Evolutionary conservation across 2,329 filamentous ascomycete species (phyloP).

Genomic region (Epichloe brachyelytri): DNA sequence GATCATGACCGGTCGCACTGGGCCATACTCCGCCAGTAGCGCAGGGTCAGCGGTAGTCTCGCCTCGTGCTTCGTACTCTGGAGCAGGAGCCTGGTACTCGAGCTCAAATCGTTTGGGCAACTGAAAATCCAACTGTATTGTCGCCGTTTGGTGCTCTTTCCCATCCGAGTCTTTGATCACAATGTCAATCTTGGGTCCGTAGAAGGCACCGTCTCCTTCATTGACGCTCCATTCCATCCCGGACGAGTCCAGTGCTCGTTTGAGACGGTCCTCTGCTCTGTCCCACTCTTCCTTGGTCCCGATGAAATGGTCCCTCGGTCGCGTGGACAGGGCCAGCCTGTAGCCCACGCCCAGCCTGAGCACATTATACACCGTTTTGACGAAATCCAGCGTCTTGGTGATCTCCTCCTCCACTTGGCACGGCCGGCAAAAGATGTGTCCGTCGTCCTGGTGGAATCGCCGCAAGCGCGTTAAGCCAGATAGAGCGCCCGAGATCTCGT

Average conservation of each 20-base stretch:
- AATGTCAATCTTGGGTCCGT: slow-evolving; percentile 86
- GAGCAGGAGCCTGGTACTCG: slow-evolving; percentile 57
- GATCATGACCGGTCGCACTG: slow-evolving; percentile 62
- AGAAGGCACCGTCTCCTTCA: slow-evolving; percentile 76
- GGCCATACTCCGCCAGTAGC: slow-evolving; percentile 38
- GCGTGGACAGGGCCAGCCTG: slow-evolving; percentile 64
- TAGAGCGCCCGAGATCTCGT: slow-evolving; percentile 71
- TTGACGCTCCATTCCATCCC: slow-evolving; percentile 62
- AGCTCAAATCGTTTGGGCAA: slow-evolving; percentile 71
- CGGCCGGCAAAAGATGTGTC: slow-evolving; percentile 78
- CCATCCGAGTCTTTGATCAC: slow-evolving; percentile 67
- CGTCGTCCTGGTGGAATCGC: slow-evolving; percentile 82
- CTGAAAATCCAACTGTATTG: slow-evolving; percentile 83
- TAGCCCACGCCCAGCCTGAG: slow-evolving; percentile 57
- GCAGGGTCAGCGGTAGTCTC: slow-evolving; percentile 35
- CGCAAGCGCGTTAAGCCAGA: slow-evolving; percentile 74
- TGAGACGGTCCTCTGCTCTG: slow-evolving; percentile 27
- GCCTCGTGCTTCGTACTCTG: slow-evolving; percentile 44
- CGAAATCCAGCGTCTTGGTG: slow-evolving; percentile 58
- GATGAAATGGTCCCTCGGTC: slow-evolving; percentile 65
- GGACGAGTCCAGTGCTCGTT: slow-evolving; percentile 45
- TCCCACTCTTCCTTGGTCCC: slow-evolving; percentile 55
- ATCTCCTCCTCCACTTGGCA: slow-evolving; percentile 66
- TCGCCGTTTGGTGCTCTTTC: slow-evolving; percentile 81
- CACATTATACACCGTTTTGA: slow-evolving; percentile 56